These are phyloP conservation scores for Botrytis fabae DNA, from an alignment of 2,329 filamentous ascomycete genomes.

Conservation along the genomic window DNA sequence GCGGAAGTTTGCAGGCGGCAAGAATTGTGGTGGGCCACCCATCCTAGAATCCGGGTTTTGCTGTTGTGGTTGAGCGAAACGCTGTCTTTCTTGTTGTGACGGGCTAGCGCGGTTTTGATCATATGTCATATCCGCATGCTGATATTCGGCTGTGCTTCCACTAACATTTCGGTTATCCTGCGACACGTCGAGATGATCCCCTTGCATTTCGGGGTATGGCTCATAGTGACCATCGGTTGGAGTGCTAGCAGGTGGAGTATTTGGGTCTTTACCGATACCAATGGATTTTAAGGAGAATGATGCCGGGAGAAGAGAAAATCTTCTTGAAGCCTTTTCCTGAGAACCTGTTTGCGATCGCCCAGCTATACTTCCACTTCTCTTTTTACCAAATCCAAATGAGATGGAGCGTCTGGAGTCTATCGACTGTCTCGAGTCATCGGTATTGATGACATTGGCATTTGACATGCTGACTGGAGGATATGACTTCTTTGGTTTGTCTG, in stretches of 20 bases:
- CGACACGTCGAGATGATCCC: conserved; percentile 33
- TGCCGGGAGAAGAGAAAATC: conserved; percentile 70
- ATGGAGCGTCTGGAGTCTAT: conserved; percentile 75
- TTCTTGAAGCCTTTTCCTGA: conserved; percentile 57
- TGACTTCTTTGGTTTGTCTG: conserved; percentile 65
- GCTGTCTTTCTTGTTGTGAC: conserved; percentile 45
- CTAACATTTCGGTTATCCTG: conserved; percentile 33
- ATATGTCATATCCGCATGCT: conserved; percentile 35
- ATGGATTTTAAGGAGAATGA: conserved; percentile 66
- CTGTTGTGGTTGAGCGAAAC: conserved; percentile 46
- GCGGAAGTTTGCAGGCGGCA: conserved; percentile 37
- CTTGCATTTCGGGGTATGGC: conserved; percentile 32
- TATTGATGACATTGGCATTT: conserved; percentile 52
- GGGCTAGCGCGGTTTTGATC: conserved; percentile 36
- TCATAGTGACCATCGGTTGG: conserved; percentile 33
- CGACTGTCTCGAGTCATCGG: conserved; percentile 53
- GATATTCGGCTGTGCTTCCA: conserved; percentile 29
- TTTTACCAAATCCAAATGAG: conserved; percentile 68
- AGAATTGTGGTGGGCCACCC: conserved; percentile 32
- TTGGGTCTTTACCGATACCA: conserved; percentile 55
- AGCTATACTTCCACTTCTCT: conserved; percentile 65
- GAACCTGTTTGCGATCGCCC: conserved; percentile 50
- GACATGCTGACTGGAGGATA: conserved; percentile 91
- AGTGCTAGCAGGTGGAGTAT: conserved; percentile 30
- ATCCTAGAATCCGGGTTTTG: conserved; percentile 35